Evolutionary conservation across 192 early-diverging fungal genomes (phyloP), one percentile per base, ranked within the genome.

Genomic region (Coemansia sp.): DNA sequence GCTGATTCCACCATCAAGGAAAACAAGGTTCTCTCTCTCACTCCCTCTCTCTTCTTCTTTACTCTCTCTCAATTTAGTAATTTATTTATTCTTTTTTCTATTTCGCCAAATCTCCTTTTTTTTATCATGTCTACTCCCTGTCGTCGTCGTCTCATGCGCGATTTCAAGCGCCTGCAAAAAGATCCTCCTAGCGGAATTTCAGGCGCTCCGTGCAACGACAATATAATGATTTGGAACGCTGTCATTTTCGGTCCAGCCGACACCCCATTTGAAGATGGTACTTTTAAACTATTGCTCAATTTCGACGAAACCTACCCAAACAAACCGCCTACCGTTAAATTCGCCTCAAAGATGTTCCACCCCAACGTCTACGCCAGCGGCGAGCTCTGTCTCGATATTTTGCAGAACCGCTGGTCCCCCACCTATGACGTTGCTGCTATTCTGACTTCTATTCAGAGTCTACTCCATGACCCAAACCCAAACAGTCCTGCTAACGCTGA

Each of bases 281-380:
- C 96, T 0, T 99, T 99, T 86, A 98, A 97, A 71, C 83, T 99
- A 6, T 84, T 91, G 2, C 87, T 99, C 4, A 91, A 90, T 41
- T 99, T 99, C 85, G 97, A 99, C 75, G 97, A 99, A 79, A 90
- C 91, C 39, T 99, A 99, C 75, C 96, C 97, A 8, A 99, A 96
- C 76, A 98, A 97, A 76, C 95, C 97, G 68, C 97, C 97, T 60
- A 88, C 89, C 60, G 97, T 99, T 15, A 91, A 91, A 68, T 99
- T 99, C 78, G 90, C 95, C 13, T 91, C 92, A 36, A 91, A 89
- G 65, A 99, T 99, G 94, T 99, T 98, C 79, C 97, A 99, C 75
- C 97, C 97, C 0, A 99, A 99, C 69, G 96, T 95, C 3, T 98
- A 97, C 75, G 94, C 94, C 47, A 97, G 93, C 76, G 97, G 97